These are phyloP conservation scores for Lentinula sp. DNA, from an alignment of 768 basidiomycete species.

Conservation along the genomic window DNA sequence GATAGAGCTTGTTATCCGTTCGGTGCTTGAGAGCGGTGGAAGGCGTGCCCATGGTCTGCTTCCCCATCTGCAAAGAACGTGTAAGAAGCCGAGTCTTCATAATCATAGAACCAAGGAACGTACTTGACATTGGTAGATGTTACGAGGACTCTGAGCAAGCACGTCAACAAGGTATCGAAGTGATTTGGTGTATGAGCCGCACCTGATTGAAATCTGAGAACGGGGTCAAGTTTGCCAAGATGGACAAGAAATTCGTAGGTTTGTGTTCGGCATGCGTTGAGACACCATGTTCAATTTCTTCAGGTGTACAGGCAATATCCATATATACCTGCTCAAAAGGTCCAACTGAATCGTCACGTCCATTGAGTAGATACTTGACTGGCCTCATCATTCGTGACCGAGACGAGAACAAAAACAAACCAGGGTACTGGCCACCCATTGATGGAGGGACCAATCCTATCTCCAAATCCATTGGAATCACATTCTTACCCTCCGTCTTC, in stretches of 20 bases:
- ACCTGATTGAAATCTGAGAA: constrained; percentile 99
- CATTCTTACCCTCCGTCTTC: constrained; percentile 85
- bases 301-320: constrained; percentile 90
- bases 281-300: constrained; percentile 71
- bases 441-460: constrained; percentile 87
- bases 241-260: constrained; percentile 93
- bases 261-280: constrained; percentile 92
- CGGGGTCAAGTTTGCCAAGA: constrained; percentile 95
- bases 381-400: constrained; percentile 96
- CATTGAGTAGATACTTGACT: constrained; percentile 86
- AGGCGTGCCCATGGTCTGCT: constrained; percentile 99
- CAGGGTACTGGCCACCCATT: constrained; percentile 94
- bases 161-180: constrained; percentile 15
- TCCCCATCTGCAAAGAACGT: constrained; percentile 74
- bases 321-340: constrained; percentile 99
- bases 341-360: constrained; percentile 83
- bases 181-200: constrained; percentile 17
- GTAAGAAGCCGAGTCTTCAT: background rate
- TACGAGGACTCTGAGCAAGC: constrained; percentile 65
- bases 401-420: constrained; percentile 86
- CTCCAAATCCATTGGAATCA: constrained; percentile 89
- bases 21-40: constrained; percentile 86
- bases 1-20: constrained; percentile 98
- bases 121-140: constrained; percentile 92
- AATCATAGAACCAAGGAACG: background rate